A percentile compares a stretch with the other conserved stretches of the same genome.
Conservation (phyloP, 2,329 filamentous ascomycete species). For the Calonectria multiphialidica region DNA sequence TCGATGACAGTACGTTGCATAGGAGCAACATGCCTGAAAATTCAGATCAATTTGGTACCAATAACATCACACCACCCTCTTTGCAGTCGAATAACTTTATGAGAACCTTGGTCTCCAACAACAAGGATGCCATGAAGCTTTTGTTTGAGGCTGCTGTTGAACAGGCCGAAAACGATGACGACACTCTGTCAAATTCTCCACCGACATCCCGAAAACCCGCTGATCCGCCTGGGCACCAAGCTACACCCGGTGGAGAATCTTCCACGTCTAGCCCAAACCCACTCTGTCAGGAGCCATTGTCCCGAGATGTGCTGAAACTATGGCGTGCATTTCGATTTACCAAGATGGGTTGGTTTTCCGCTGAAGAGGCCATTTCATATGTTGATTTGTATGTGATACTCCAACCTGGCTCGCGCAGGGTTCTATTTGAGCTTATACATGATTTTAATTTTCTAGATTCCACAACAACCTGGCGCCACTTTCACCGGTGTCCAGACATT, state of each 20-base stretch:
- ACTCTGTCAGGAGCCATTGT: not conserved
- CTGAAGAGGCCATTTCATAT: slow-evolving; percentile 65
- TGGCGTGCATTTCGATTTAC: slow-evolving; percentile 57
- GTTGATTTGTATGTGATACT: slow-evolving; percentile 57
- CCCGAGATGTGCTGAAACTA: slow-evolving; percentile 17
- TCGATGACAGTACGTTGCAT: not conserved
- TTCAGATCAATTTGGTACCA: not conserved
- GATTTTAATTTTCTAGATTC: slow-evolving; percentile 7
- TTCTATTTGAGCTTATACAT: not conserved
- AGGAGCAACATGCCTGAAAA: not conserved
- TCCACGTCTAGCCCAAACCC: not conserved
- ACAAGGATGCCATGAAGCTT: slow-evolving; percentile 65
- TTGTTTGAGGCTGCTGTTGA: slow-evolving; percentile 59
- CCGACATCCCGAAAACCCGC: not conserved
- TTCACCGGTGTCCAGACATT: slow-evolving; percentile 62
- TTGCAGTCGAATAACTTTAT: slow-evolving; percentile 45
- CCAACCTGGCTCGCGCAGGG: too few relatives aligned
- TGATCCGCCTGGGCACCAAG: not conserved
- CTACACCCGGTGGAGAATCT: not conserved
- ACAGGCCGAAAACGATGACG: slow-evolving; percentile 6
- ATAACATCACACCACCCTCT: not conserved
- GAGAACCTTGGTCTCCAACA: slow-evolving; percentile 63
- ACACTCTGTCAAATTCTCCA: not conserved
- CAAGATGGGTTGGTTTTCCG: slow-evolving; percentile 67
- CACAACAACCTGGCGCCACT: slow-evolving; percentile 42